These are phyloP conservation scores for Sporothrix globosa DNA, from an alignment of 2,329 filamentous ascomycete genomes.

Conservation along the genomic window DNA sequence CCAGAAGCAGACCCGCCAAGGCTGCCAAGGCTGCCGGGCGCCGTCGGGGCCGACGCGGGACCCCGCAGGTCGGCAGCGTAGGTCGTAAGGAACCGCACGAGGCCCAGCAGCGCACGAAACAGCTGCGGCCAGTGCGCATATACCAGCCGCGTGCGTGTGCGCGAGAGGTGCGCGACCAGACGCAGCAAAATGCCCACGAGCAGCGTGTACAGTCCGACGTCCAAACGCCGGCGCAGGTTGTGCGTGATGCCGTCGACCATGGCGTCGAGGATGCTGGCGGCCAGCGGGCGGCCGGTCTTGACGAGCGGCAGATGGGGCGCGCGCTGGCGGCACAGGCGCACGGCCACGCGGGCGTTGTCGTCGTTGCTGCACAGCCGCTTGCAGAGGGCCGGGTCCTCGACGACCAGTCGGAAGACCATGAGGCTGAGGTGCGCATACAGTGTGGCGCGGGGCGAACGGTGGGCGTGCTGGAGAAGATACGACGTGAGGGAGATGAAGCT, in stretches of 20 bases:
- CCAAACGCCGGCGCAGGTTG: conserved; percentile 82
- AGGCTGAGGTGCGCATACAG: conserved; percentile 85
- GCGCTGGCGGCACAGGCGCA: conserved; percentile 86
- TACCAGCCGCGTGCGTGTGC: conserved; percentile 74
- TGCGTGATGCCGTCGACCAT: conserved; percentile 92
- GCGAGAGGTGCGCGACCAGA: conserved; percentile 80
- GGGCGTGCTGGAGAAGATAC: conserved; percentile 90
- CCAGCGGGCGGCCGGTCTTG: conserved; percentile 71
- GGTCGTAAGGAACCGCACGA: conserved; percentile 86
- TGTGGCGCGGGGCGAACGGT: conserved; percentile 75
- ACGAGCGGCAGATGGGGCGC: conserved; percentile 81
- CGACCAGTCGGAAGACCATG: conserved; percentile 79
- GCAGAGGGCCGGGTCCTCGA: conserved; percentile 81
- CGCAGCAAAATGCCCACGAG: conserved; percentile 81
- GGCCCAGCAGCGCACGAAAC: conserved; percentile 83
- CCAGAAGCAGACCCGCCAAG: too few species aligned
- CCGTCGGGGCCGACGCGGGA: background rate
- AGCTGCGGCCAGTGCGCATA: conserved; percentile 95
- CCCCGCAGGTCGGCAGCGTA: conserved; percentile 76
- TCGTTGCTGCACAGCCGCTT: conserved; percentile 69
- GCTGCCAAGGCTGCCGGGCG: background rate
- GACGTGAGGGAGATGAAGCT: conserved; percentile 86
- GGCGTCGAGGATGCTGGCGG: conserved; percentile 78
- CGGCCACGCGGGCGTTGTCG: conserved; percentile 56
- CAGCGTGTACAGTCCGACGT: conserved; percentile 81